Evolutionary conservation across 129 eudicot genomes (phyloP).

Genomic region (Saposhnikovia divaricata): DNA sequence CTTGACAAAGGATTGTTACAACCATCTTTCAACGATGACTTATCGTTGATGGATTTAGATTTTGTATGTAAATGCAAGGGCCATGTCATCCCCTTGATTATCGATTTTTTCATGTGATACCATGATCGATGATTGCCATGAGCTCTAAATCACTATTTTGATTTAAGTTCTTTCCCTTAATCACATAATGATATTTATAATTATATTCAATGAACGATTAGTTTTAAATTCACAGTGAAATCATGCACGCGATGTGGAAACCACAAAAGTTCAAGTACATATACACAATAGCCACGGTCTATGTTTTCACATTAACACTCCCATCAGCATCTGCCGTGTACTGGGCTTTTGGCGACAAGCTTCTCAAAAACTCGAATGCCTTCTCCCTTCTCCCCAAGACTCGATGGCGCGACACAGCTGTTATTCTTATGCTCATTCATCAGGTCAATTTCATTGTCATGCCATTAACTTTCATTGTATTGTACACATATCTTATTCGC

Average conservation of each 20-base stretch:
- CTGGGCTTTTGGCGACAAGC: slow-evolving; percentile 24
- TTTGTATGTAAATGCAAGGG: no score
- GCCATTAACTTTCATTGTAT: not conserved
- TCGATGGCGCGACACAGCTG: slow-evolving; percentile 18
- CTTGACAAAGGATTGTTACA: no score
- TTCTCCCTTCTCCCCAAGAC: slow-evolving; percentile 17
- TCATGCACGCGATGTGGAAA: slow-evolving; percentile 19
- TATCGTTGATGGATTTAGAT: no score
- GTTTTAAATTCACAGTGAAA: slow-evolving; percentile 7
- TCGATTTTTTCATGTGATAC: no score
- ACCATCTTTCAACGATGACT: no score
- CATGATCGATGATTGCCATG: not conserved
- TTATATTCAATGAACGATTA: not conserved
- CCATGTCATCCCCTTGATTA: no score
- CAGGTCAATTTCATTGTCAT: slow-evolving; percentile 5
- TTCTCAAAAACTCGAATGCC: slow-evolving; percentile 19
- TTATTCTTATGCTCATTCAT: slow-evolving; percentile 23
- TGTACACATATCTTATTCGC: no score
- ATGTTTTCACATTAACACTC: slow-evolving; percentile 20
- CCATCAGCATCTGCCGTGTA: slow-evolving; percentile 22
- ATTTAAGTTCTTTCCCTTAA: not conserved
- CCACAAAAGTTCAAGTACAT: slow-evolving; percentile 21
- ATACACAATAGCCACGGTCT: slow-evolving; percentile 15
- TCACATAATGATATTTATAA: not conserved
- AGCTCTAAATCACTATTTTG: not conserved